Base-by-base conservation (phyloP, 2,329 filamentous ascomycete species). In the Ceratocystis cubensis region DNA sequence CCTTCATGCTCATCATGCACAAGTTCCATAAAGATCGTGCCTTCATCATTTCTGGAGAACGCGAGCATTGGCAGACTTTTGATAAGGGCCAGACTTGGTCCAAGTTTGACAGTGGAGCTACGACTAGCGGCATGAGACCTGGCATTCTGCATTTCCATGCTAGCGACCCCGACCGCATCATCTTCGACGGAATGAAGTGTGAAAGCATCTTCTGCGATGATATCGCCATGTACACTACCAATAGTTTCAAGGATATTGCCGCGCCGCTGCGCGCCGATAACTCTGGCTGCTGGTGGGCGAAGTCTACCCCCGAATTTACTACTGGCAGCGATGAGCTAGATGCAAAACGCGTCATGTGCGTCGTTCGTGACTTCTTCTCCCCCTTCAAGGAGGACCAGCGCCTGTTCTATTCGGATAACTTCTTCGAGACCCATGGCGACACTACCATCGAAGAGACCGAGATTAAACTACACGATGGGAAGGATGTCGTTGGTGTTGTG, bases 211-310 rank as follows among this genome's bases (percentile, higher is more conserved):
- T 83, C 71, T 91, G 88, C 74, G 78, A 82, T 69, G 84, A 87
- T 72, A 76, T 82, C 67, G 78, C 83, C 65, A 79, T 80, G 73
- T 96, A 96, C 74, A 97, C 94, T 2, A 86, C 82, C 15, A 88
- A 97, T 75, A 90, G 90, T 70, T 99, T 99, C 78, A 81, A 87
- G 70, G 82, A 82, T 4, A 76, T 81, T 56, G 82, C 84, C 64
- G 82, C 88, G 70, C 76, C 80, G 5, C 80, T 96, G 68, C 82
- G 88, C 64, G 79, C 82, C 53, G 82, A 86, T 70, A 89, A 89
- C 1, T 80, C 84, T 62, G 87, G 88, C 69, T 99, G 94, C 75
- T 84, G 87, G 74, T 99, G 93, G 91, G 93, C 94, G 64, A 90
- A 90, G 73, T 84, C 85, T 15, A 85, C 88, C 13, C 81, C 83